Base-by-base conservation (phyloP, 1,284 basidiomycete species). In the Cerrena zonata region DNA sequence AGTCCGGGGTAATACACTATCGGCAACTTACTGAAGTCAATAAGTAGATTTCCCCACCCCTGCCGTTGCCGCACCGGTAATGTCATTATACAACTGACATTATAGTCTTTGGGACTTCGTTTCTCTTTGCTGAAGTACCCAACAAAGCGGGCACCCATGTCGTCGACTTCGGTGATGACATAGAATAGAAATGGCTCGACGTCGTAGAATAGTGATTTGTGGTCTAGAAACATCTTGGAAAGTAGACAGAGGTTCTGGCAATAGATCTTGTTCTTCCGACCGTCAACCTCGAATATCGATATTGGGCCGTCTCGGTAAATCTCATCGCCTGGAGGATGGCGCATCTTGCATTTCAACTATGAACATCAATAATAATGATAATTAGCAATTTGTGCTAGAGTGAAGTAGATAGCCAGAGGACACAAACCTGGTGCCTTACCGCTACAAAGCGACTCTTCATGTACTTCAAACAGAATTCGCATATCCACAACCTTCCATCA, bases 71-170 rank as follows among this genome's bases (percentile, higher is more conserved):
- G 77, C 37, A 98, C 89, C 0, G 96, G 96, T 38, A 99, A 72
- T 10, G 96, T 99, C 94, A 99, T 97, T 67, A 99, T 99, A 73
- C 96, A 99, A 69, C 92, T 96, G 57, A 99, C 85, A 70, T 99
- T 99, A 69, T 91, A 93, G 65, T 95, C 90, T 69, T 94, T 92
- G 48, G 90, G 86, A 65, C 91, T 95, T 45, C 91, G 79, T 73
- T 99, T 99, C 78, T 99, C 96, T 69, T 99, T 99, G 69, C 90
- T 94, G 67, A 98, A 99, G 69, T 99, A 99, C 11, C 96, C 96
- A 44, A 99, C 90, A 64, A 99, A 99, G 45, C 91, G 88, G 23
- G 92, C 89, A 4, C 95, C 96, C 39, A 79, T 70, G 45, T 93
- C 90, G 70, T 97, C 91, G 51, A 82, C 78, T 67, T 97, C 91